These are phyloP conservation scores for Russula earlei DNA, from an alignment of 768 basidiomycete genomes.

Conservation along the genomic window DNA sequence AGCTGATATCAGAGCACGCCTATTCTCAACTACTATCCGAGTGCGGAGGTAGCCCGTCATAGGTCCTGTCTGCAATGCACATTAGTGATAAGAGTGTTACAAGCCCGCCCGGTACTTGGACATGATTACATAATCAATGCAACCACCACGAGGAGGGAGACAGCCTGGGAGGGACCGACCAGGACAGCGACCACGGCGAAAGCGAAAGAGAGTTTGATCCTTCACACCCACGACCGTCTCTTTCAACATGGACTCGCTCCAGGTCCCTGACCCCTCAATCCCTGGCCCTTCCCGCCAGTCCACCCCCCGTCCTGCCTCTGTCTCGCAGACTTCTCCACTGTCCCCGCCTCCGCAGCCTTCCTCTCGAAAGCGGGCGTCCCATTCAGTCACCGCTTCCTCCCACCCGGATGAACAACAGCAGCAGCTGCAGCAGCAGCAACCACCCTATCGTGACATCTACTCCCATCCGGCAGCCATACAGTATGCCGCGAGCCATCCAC, in stretches of 20 bases:
- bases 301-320: conserved; percentile 47
- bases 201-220: too few species aligned
- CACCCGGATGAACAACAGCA: conserved; percentile 32
- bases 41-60: too few species aligned
- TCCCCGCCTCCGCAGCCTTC: conserved; percentile 29
- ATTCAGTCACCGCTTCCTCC: conserved; percentile 50
- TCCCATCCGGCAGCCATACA: conserved; percentile 77
- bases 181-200: too few species aligned
- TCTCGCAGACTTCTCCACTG: conserved; percentile 41
- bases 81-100: too few species aligned
- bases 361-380: conserved; percentile 58
- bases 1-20: too few species aligned
- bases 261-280: conserved; percentile 37
- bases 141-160: too few species aligned
- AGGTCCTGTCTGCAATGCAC: too few species aligned
- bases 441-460: conserved; percentile 63
- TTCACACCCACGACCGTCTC: too few species aligned
- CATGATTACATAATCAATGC: too few species aligned
- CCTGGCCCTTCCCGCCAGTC: conserved; percentile 39
- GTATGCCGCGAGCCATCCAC: conserved; percentile 74
- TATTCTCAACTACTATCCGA: too few species aligned
- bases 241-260: conserved; percentile 29
- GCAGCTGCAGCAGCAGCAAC: conserved; percentile 17
- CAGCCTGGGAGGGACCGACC: too few species aligned
- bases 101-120: too few species aligned